phyloP scores from a whole-genome alignment of 2,329 filamentous ascomycete species.

The Cytospora piceicola region DNA sequence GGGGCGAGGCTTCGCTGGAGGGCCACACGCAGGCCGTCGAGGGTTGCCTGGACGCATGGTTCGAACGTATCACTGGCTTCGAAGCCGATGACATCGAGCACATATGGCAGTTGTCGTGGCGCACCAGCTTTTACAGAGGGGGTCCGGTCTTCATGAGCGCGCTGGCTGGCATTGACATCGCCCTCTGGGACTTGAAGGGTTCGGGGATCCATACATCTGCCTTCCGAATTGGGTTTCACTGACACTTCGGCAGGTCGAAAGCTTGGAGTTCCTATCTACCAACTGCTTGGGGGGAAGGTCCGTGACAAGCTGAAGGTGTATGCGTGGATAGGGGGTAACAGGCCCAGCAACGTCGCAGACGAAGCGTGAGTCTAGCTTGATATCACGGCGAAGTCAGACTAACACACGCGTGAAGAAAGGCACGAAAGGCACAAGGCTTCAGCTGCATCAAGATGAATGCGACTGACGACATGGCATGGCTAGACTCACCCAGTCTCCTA shows the following conservation, averaged over 20 bases:
- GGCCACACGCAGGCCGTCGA: constrained; percentile 68
- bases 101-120: constrained; percentile 69
- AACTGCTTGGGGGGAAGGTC: constrained; percentile 68
- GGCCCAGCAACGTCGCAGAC: constrained; percentile 61
- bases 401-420: constrained; percentile 43
- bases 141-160: constrained; percentile 73
- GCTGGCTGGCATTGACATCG: constrained; percentile 69
- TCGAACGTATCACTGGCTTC: constrained; percentile 57
- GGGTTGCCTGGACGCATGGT: constrained; percentile 64
- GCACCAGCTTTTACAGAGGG: constrained; percentile 68
- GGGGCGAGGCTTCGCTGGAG: constrained; percentile 69
- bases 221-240: neutral
- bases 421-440: constrained; percentile 58
- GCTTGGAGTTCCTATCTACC: constrained; percentile 62
- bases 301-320: constrained; percentile 67
- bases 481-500: constrained; percentile 63
- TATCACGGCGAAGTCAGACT: neutral
- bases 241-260: constrained; percentile 29
- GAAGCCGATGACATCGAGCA: constrained; percentile 72
- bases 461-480: constrained; percentile 68
- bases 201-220: neutral
- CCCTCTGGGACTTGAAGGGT: constrained; percentile 69
- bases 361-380: constrained; percentile 49
- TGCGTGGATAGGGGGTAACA: constrained; percentile 71
- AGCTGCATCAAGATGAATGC: constrained; percentile 69